Percentiles rank a stretch among this genome's conserved stretches.
These are phyloP conservation scores for Rhodofomes roseus DNA, from an alignment of 1,284 basidiomycete genomes.

Conservation along the genomic window DNA sequence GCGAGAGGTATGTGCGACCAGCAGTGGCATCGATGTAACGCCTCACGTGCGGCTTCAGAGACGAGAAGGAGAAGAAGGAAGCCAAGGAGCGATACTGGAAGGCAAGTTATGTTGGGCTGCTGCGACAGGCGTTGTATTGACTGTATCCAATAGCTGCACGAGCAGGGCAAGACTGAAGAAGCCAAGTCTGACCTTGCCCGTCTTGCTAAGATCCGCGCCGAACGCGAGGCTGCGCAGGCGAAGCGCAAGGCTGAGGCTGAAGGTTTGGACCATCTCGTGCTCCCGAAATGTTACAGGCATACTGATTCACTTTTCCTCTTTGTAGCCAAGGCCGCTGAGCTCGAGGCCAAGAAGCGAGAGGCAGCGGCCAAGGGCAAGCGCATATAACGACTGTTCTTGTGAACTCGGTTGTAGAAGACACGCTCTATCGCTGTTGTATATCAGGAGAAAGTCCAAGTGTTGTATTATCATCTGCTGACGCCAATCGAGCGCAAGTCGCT, in stretches of 20 bases:
- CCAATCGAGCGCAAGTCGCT: background rate
- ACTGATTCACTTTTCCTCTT: background rate
- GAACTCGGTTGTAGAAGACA: background rate
- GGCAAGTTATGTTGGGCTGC: slow-evolving; percentile 35
- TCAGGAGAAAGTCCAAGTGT: background rate
- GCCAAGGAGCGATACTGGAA: slow-evolving; percentile 85
- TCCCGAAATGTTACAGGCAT: background rate
- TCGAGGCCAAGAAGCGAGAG: slow-evolving; percentile 37
- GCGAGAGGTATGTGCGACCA: slow-evolving; percentile 19
- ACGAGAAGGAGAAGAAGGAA: slow-evolving; percentile 86
- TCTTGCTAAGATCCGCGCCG: slow-evolving; percentile 80
- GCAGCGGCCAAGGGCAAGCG: slow-evolving; percentile 19
- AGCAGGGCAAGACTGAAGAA: slow-evolving; percentile 81
- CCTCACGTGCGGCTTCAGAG: slow-evolving; percentile 42
- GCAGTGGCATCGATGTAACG: background rate
- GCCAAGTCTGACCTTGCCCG: slow-evolving; percentile 85
- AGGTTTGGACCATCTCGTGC: slow-evolving; percentile 37
- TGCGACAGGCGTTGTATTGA: background rate
- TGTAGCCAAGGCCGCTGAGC: slow-evolving; percentile 41
- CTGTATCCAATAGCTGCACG: slow-evolving; percentile 48
- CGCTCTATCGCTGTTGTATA: background rate
- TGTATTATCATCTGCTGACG: background rate
- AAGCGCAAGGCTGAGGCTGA: slow-evolving; percentile 84
- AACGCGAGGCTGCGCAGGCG: slow-evolving; percentile 82
- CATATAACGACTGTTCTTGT: slow-evolving; percentile 5